Base-by-base conservation (phyloP, 1,139 yeast genomes). In the Martiniozyma asiatica region DNA sequence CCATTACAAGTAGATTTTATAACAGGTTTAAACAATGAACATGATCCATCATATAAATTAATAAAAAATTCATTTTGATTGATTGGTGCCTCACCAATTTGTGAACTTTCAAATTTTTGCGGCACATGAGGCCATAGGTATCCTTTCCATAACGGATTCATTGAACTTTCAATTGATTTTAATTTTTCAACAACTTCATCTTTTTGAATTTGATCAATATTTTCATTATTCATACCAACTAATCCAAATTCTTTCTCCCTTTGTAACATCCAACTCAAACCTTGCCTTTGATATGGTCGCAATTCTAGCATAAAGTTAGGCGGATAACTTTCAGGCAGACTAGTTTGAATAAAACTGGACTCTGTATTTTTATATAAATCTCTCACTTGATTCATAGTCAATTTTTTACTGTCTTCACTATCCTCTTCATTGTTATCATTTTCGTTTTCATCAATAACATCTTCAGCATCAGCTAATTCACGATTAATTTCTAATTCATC, bases 131-230 rank as follows among this genome's bases (percentile, higher is more conserved):
- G 95, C 92, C 94, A 87, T 36, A 56, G 58, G 45, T 70, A 79
- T 33, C 73, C 72, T 37, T 72, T 73, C 97, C 97, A 89, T 19
- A 89, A 55, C 0, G 97, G 98, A 47, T 85, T 82, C 60, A 80
- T 65, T 17, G 73, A 59, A 4, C 73, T 77, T n/a, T 63, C 66
- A 10, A 50, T 15, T 4, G 27, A 44, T 16, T 29, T 12, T 5
- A 35, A 29, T 19, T 27, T 41, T 29, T 28, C 41, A 27, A 27
- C 34, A 29, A 33, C 35, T 4, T 41, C 44, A 5, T 43, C 39
- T 4, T 50, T 52, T 1, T 45, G 51, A 3, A 34, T 31, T 5
- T 34, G 29, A 8, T 38, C 31, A 1, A 43, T 24, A 2, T 41
- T 34, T 1, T 39, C 35, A 22, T 63, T 64, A 20, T 44, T 43